Evolutionary conservation across 2,329 filamentous ascomycete genomes (phyloP).

Genomic region (Chrysoporthe deuterocubensis): DNA sequence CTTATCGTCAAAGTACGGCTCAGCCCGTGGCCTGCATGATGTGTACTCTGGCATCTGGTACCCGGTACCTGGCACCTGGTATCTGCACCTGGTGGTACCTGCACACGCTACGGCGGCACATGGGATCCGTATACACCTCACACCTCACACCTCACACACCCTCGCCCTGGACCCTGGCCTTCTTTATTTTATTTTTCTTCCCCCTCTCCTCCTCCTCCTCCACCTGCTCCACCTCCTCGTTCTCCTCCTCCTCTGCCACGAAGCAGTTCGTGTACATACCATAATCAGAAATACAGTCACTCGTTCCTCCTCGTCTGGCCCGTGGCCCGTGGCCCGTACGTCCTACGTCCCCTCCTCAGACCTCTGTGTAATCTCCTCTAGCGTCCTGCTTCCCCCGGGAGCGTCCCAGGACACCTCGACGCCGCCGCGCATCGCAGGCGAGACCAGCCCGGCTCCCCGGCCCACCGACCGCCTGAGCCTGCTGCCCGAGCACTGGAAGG

Average conservation of each 20-base stretch:
- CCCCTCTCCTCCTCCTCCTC: neutral
- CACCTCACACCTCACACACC: too few relatives aligned
- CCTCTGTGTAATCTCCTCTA: neutral
- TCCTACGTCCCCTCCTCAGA: neutral
- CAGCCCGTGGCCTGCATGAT: too few relatives aligned
- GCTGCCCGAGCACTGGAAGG: too few relatives aligned
- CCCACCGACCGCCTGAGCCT: too few relatives aligned
- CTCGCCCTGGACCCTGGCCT: too few relatives aligned
- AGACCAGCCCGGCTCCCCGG: neutral
- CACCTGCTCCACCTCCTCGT: neutral
- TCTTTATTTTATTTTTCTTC: too few relatives aligned
- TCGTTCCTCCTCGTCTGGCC: neutral
- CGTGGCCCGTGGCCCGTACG: neutral
- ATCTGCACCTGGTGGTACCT: too few relatives aligned
- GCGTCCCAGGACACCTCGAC: neutral
- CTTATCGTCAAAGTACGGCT: too few relatives aligned
- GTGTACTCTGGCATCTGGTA: too few relatives aligned
- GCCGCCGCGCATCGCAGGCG: neutral
- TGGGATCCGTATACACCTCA: too few relatives aligned
- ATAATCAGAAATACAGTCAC: slow-evolving; percentile 1
- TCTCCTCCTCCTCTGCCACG: neutral
- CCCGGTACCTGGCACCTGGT: too few relatives aligned
- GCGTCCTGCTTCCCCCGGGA: neutral
- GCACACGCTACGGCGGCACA: too few relatives aligned
- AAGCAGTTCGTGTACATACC: neutral